These are phyloP conservation scores for Posidonia australis DNA, from an alignment of 106 monocot species.

Conservation along the genomic window DNA sequence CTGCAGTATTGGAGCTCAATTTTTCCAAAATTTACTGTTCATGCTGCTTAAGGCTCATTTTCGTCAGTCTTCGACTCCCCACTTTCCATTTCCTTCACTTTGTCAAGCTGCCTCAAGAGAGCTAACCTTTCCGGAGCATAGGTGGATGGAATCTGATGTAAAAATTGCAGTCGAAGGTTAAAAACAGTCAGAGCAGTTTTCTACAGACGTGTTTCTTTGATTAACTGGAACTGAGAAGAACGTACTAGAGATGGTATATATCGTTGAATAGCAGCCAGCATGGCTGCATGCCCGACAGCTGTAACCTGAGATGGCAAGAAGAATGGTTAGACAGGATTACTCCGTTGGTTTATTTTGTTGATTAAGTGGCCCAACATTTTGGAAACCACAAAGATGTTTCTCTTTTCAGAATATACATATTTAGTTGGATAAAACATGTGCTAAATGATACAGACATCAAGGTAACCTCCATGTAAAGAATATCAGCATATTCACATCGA, in stretches of 20 bases:
- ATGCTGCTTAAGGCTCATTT: constrained; percentile 10
- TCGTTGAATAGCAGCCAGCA: constrained; percentile 93
- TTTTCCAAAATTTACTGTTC: constrained; percentile 15
- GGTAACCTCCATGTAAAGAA: too few relatives aligned
- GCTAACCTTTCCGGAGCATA: constrained; percentile 85
- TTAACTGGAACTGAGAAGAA: not conserved
- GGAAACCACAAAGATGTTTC: too few relatives aligned
- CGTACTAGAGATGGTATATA: constrained; percentile 81
- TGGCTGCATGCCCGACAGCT: constrained; percentile 96
- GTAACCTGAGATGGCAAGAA: constrained; percentile 41
- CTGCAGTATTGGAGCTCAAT: not conserved
- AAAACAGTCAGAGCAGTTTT: not conserved
- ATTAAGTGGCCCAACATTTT: too few relatives aligned
- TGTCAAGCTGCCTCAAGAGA: constrained; percentile 92
- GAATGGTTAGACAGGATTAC: too few relatives aligned
- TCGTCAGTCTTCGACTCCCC: constrained; percentile 40
- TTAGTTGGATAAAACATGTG: too few relatives aligned
- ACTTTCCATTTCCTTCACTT: constrained; percentile 69
- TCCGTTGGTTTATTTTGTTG: too few relatives aligned
- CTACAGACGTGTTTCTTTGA: not conserved
- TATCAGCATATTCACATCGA: too few relatives aligned
- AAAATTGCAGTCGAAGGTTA: not conserved
- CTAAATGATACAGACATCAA: too few relatives aligned
- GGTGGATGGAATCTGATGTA: constrained; percentile 78
- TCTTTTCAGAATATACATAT: too few relatives aligned